A percentile compares a stretch with the other conserved stretches of the same genome.
Conservation (phyloP, 2,329 filamentous ascomycete genomes). For the Claviceps capensis region DNA sequence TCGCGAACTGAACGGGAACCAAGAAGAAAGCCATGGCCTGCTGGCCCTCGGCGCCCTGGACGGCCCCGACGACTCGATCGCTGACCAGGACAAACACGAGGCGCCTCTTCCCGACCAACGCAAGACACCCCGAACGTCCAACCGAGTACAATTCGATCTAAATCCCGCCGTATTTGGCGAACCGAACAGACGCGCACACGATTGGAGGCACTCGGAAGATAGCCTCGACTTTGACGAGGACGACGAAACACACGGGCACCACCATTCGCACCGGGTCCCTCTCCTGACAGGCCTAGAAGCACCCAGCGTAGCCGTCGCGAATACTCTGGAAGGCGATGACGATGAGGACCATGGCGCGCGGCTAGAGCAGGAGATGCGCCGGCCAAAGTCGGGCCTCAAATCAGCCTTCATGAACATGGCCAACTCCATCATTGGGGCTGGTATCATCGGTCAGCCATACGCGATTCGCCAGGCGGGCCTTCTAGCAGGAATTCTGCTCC, state of each 20-base stretch:
- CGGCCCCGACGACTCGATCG: conserved; percentile 15
- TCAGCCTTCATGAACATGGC: conserved; percentile 99
- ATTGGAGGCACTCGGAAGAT: conserved; percentile 10
- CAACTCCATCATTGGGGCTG: conserved; percentile 83
- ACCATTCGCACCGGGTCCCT: conserved; percentile 43
- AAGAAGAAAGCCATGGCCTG: conserved; percentile 19
- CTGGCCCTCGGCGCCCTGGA: conserved; percentile 12
- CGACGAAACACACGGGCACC: conserved; percentile 35
- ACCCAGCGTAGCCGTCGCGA: conserved; percentile 58
- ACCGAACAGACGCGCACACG: conserved; percentile 10
- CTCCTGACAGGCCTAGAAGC: conserved; percentile 74
- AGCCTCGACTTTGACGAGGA: conserved; percentile 35
- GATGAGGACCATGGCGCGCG: conserved; percentile 24
- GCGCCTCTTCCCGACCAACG: not conserved
- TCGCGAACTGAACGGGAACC: conserved; percentile 16
- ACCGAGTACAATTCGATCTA: conserved; percentile 63
- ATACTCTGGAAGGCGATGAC: conserved; percentile 29
- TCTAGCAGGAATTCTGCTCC: conserved; percentile 61
- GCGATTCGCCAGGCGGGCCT: conserved; percentile 90
- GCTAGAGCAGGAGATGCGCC: conserved; percentile 39
- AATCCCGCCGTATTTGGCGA: conserved; percentile 29
- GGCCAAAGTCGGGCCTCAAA: conserved; percentile 73
- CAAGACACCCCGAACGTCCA: conserved; percentile 33
- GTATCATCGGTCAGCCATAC: conserved; percentile 78
- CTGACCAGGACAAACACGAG: conserved; percentile 5